Evolutionary conservation across 148 eudicot genomes (phyloP), one percentile per base, ranked within the genome.

Genomic region (Bassia scoparia): DNA sequence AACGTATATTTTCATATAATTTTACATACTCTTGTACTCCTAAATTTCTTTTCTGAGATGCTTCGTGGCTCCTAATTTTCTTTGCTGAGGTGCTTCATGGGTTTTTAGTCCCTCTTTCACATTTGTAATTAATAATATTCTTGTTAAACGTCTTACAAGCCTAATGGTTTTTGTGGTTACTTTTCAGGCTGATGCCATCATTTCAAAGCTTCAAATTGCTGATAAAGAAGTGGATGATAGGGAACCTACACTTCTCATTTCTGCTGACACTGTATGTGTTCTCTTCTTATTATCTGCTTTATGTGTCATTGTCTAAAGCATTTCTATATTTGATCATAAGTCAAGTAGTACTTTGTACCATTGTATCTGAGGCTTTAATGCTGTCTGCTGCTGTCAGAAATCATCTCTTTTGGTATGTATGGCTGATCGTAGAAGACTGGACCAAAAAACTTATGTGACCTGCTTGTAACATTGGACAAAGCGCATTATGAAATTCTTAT

Each of bases 101-200:
- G 9, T 37, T 2, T 10, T 37, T 41, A 41, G 46, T 41, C 54
- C 27, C 34, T n/a, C 34, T 7, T 62, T 46, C 44, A 44, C 15
- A 54, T 29, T 30, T 43, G 34, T 43, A 27, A 63, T 14, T 37
- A 34, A 43, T 23, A 14, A 41, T 60, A 5, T 53, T 26, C 49
- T 29, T 69, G 52, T 61, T 61, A 60, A 61, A 17, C 7, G 30
- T 63, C n/a, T 27, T 52, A 13, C 21, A 52, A 29, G 35, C 49
- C 61, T 64, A 55, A 67, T 69, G 63, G 27, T 64, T 43, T 7
- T 21, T 69, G 1, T 58, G 48, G 73, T 46, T 80, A 75, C 67
- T 69, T 64, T 74, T 81, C 90, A 89, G 97, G 97, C 97, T 71
- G 90, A 88, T 81, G 96, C 92, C 60, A 82, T 92, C 64, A 74